Percentiles rank a stretch among this genome's conserved stretches.
Evolutionary conservation across 163 green algal genomes (phyloP).

Genomic region (Scenedesmus sp.): DNA sequence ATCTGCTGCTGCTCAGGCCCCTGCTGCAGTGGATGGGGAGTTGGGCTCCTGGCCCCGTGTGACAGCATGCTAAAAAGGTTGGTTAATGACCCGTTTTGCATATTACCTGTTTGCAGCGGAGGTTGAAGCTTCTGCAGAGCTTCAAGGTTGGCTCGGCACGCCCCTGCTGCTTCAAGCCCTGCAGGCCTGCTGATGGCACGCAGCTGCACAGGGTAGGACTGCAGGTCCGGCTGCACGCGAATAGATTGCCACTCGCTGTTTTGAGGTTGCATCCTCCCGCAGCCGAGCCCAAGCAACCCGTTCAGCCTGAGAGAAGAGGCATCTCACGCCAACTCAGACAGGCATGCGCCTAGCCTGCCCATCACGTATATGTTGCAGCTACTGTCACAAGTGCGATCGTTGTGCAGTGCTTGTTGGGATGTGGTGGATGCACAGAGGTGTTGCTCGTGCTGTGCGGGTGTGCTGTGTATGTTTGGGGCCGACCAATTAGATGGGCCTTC

Average conservation of each 20-base stretch:
- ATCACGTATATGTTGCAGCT: not conserved
- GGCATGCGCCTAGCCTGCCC: not conserved
- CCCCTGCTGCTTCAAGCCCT: slow-evolving; percentile 8
- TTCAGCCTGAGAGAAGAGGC: not conserved
- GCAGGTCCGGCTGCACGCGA: not conserved
- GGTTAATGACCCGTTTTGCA: not conserved
- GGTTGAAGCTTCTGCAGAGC: not conserved
- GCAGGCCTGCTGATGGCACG: not conserved
- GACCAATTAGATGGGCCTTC: not conserved
- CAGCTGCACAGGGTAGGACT: slow-evolving; percentile 5
- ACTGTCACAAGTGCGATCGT: not conserved
- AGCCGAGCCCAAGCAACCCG: not conserved
- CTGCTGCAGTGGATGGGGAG: no score
- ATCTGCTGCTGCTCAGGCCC: no score
- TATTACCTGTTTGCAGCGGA: not conserved
- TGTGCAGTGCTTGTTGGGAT: not conserved
- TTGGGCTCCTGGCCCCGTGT: no score
- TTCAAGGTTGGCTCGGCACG: not conserved
- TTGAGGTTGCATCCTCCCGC: not conserved
- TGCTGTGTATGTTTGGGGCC: not conserved
- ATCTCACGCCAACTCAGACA: not conserved
- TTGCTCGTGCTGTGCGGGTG: not conserved
- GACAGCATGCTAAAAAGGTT: no score
- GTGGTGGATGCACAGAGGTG: not conserved
- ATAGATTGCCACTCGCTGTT: not conserved